Percentiles rank a stretch among this genome's conserved stretches.
These are phyloP conservation scores for Mitragyna speciosa DNA, from an alignment of 257 asterid species.

Conservation along the genomic window DNA sequence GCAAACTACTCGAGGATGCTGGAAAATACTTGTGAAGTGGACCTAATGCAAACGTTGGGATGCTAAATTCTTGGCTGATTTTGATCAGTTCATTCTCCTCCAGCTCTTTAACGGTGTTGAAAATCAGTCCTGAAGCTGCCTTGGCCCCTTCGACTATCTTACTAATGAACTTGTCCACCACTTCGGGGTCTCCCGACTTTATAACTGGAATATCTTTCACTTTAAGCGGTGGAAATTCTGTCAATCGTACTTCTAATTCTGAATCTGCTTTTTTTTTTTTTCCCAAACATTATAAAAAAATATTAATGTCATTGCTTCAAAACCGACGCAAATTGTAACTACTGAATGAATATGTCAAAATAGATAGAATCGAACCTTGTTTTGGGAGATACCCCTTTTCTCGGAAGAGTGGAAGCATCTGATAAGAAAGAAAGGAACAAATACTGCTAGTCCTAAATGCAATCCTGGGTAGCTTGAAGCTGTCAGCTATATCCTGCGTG, in stretches of 20 bases:
- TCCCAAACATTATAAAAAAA: too few species aligned
- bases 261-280: constrained; percentile 5
- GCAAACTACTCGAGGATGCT: constrained; percentile 35
- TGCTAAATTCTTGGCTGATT: constrained; percentile 28
- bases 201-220: constrained; percentile 48
- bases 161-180: constrained; percentile 12
- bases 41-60: constrained; percentile 46
- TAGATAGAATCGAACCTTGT: constrained; percentile 14
- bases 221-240: constrained; percentile 47
- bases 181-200: constrained; percentile 16
- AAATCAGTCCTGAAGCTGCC: constrained; percentile 47
- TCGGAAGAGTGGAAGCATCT: constrained; percentile 6
- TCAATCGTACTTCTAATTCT: constrained; percentile 31
- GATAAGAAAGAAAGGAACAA: constrained; percentile 17
- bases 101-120: constrained; percentile 49
- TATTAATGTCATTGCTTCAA: too few species aligned
- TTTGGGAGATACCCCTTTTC: constrained; percentile 29
- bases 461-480: constrained; percentile 23
- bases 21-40: constrained; percentile 46
- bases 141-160: constrained; percentile 32
- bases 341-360: neutral
- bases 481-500: constrained; percentile 13
- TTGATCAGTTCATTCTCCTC: constrained; percentile 33
- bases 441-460: constrained; percentile 31
- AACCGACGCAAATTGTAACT: too few species aligned